Evolutionary conservation across 169 alveolate genomes (phyloP), one percentile per base, ranked within the genome.

Genomic region (Cyclospora cayetanensis): DNA sequence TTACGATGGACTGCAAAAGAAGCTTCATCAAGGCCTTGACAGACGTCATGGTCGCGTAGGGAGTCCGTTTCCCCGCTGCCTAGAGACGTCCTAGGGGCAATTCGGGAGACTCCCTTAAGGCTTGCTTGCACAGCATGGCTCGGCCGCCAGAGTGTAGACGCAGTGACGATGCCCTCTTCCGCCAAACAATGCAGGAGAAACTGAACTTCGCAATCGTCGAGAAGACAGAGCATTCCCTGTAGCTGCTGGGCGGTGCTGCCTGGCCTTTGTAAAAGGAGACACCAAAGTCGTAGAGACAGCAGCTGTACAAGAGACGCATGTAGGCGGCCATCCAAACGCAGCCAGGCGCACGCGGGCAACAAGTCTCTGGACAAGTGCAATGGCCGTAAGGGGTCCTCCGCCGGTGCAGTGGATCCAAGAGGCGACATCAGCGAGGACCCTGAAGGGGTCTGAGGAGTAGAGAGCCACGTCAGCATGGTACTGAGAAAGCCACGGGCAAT

Each of bases 321-420:
- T 60, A 87, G 46, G 4, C 92, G 92, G n/a, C 92, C 92, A 25
- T 87, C 92, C n/a, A 87, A 77, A 1, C 92, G 92, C 55, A 87
- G 41, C 92, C 92, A 87, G 2, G 92, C 86, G 37, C 76, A 74
- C 25, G 83, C 87, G 4, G 87, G 77, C 35, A 43, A 55, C 53
- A 76, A 27, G 4, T 68, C 87, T 1, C 11, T 9, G 34, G 63
- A 29, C 27, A 87, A 60, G 27, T n/a, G 3, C 72, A 41, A 5
- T 11, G 42, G 83, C 90, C 25, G 20, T 1, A 25, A 31, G 15
- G 15, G 0, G 60, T 34, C n/a, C 1, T 37, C 60, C 5, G 35
- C 46, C 1, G 80, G 41, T 1, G 90, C 90, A 50, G 46, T 31
- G 60, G 25, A 50, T 11, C 25, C 9, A 50, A 50, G 60, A 50